Conservation (phyloP, 768 basidiomycete species). For the Russula earlei region DNA sequence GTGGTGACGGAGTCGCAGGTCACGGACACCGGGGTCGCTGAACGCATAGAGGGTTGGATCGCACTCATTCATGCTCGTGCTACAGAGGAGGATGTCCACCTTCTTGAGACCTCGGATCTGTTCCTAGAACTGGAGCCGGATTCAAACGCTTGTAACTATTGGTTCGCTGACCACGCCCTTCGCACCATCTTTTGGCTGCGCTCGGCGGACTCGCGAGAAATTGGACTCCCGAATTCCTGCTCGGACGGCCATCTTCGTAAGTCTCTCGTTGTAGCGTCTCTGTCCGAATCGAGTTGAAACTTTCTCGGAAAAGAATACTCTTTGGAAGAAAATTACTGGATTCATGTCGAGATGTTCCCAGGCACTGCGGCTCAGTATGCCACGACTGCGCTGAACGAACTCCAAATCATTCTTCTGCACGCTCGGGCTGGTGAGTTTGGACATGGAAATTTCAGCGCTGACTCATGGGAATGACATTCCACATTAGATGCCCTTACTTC, state of each 20-base stretch:
- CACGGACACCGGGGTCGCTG: not conserved
- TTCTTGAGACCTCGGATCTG: not conserved
- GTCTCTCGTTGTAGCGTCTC: not conserved
- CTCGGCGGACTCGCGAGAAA: not conserved
- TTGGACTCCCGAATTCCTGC: not conserved
- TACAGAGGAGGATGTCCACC: not conserved
- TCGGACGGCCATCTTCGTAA: slow-evolving; percentile 1
- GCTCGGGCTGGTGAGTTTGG: slow-evolving; percentile 1
- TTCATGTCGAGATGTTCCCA: slow-evolving; percentile 11
- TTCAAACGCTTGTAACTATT: not conserved
- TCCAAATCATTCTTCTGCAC: not conserved
- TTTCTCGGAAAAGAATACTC: not conserved
- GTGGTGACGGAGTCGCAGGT: slow-evolving; percentile 6
- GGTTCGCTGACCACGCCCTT: slow-evolving; percentile 2
- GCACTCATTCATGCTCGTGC: not conserved
- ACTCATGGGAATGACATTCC: not conserved
- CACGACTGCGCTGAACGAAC: not conserved
- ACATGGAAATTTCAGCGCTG: not conserved
- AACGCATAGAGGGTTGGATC: not conserved
- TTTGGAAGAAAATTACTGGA: slow-evolving; percentile 14
- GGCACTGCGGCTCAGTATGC: not conserved
- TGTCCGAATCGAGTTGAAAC: not conserved
- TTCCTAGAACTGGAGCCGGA: slow-evolving; percentile 7
- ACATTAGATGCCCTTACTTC: slow-evolving; percentile 4
- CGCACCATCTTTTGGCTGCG: slow-evolving; percentile 9